Evolutionary conservation across 345 rosid genomes (phyloP), one percentile per base, ranked within the genome.

Genomic region (Arabis hirsuta): DNA sequence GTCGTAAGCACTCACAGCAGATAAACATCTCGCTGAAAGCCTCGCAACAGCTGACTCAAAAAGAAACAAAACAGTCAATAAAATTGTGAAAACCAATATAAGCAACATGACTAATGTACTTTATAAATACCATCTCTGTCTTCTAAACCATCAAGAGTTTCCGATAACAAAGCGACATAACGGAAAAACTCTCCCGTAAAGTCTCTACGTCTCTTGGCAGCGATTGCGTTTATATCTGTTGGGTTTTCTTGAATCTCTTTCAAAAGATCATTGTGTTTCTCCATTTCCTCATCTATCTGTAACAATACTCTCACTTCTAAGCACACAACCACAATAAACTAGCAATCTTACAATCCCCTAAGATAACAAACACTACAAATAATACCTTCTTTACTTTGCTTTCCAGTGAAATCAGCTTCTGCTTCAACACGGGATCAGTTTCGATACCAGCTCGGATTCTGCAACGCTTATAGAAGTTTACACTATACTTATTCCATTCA

Each of bases 211-310:
- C 87, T 79, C 65, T 78, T 81, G 9, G 97, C 83, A 60, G 88
- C 95, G 11, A 91, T 76, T 32, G 90, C 91, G 78, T 82, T 87
- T 42, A 91, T 56, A 73, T 94, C 98, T 4, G 90, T 89, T 1
- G 98, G 97, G 69, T 66, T 82, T 48, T 86, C 97, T 76, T 83
- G 90, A 62, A 91, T 82, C 84, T 88, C 91, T 83, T 82, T 91
- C 14, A 89, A 87, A 69, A 94, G 90, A 47, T 84, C 83, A 80
- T 65, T 42, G 72, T 94, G 96, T 72, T 73, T 80, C 74, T 87
- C 97, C 97, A 94, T 94, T 57, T 91, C 96, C 59, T 91, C 88
- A 80, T 94, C 96, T 76, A 94, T 87, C 98, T 94, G 87, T 86
- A 84, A 85, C 53, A 77, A 12, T 7, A 8, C n/a, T 24, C 80